A percentile compares a stretch with the other conserved stretches of the same genome.
These are phyloP conservation scores for Geotrichum macrosporum DNA, from an alignment of 1,139 yeast species.

Conservation along the genomic window DNA sequence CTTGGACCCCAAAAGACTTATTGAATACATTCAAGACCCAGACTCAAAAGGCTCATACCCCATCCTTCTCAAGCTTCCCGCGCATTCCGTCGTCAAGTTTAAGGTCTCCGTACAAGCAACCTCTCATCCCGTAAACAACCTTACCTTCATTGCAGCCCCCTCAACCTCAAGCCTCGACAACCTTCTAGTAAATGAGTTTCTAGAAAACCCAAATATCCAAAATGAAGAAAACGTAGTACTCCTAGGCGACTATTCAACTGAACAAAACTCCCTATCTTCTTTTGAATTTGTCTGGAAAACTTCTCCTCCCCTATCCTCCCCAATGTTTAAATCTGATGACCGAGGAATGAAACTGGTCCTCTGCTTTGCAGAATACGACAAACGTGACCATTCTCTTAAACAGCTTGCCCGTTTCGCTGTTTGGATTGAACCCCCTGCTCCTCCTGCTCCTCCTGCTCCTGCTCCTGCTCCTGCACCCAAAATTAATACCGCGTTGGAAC, in stretches of 20 bases:
- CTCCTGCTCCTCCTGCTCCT: constrained; percentile 8
- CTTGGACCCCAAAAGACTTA: constrained; percentile 17
- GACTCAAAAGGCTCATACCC: constrained; percentile 19
- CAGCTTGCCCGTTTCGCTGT: constrained; percentile 37
- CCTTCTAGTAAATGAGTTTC: constrained; percentile 38
- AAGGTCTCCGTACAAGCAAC: constrained; percentile 22
- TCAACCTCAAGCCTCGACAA: constrained; percentile 34
- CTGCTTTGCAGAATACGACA: constrained; percentile 42
- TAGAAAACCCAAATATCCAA: constrained; percentile 42
- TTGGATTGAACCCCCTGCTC: too few species aligned
- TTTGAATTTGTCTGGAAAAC: constrained; percentile 34
- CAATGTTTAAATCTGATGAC: constrained; percentile 16
- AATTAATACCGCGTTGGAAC: constrained; percentile 12
- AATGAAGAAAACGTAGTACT: constrained; percentile 40
- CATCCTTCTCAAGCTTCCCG: constrained; percentile 20
- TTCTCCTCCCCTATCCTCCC: constrained; percentile 12
- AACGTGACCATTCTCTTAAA: constrained; percentile 37
- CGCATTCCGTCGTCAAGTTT: constrained; percentile 25
- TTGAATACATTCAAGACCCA: constrained; percentile 25
- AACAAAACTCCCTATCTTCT: constrained; percentile 10
- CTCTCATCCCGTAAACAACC: constrained; percentile 27
- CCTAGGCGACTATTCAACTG: constrained; percentile 35
- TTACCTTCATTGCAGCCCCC: constrained; percentile 38
- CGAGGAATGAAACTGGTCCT: constrained; percentile 30
- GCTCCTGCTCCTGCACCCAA: constrained; percentile 1